Evolutionary conservation across 768 basidiomycete species (phyloP).

Genomic region (Cystofilobasidium capitatum): DNA sequence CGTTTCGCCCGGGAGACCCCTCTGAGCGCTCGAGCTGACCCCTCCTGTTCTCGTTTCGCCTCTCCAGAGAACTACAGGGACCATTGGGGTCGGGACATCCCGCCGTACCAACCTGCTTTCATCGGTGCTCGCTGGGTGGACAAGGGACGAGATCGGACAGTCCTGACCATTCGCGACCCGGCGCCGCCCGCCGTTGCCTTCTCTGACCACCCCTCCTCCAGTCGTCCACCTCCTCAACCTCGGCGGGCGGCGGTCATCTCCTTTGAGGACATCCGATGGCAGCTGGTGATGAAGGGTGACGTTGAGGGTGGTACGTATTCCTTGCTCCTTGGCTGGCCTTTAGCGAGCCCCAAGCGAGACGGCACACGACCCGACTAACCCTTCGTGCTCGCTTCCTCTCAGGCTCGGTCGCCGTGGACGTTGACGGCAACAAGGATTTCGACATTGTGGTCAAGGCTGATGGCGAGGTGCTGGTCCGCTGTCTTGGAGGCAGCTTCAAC

Average conservation of each 20-base stretch:
- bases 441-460: conserved; percentile 14
- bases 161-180: conserved; percentile 19
- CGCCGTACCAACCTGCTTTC: conserved; percentile 3
- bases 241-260: conserved; percentile 16
- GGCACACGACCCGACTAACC: not conserved
- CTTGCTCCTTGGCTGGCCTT: not conserved
- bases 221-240: not conserved
- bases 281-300: conserved; percentile 22
- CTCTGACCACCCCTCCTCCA: not conserved
- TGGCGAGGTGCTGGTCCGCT: conserved; percentile 9
- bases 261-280: conserved; percentile 21
- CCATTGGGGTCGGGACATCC: conserved; percentile 9
- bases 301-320: conserved; percentile 15
- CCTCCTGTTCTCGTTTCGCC: not conserved
- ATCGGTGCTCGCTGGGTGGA: conserved; percentile 26
- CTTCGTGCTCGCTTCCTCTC: not conserved
- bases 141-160: conserved; percentile 11
- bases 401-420: conserved; percentile 11
- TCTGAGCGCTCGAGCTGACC: not conserved
- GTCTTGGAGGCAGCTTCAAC: conserved; percentile 20
- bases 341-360: not conserved
- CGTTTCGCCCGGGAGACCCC: not conserved
- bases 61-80: conserved; percentile 20
- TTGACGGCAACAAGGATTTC: conserved; percentile 27
- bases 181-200: not conserved